A percentile compares a stretch with the other conserved stretches of the same genome.
Conservation (phyloP, 2,329 filamentous ascomycete genomes). For the Aspergillus tanneri region DNA sequence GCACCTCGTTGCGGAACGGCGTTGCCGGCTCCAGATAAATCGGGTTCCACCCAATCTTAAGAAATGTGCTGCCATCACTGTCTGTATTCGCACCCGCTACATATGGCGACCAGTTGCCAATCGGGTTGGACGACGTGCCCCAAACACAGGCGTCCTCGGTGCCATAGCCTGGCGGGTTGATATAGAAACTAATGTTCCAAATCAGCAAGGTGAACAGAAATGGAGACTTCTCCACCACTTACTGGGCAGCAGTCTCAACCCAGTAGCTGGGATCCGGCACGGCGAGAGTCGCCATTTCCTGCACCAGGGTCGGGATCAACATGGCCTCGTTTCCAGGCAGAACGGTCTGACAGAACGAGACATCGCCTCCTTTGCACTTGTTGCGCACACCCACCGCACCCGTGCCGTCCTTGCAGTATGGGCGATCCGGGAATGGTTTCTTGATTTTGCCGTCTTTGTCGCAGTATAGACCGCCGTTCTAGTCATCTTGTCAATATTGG, state of each 20-base stretch:
- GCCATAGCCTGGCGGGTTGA: conserved; percentile 69
- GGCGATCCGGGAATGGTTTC: conserved; percentile 67
- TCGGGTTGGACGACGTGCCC: conserved; percentile 61
- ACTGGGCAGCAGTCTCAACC: conserved; percentile 72
- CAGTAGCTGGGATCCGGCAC: conserved; percentile 71
- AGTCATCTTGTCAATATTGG: conserved; percentile 21
- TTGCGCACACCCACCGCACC: conserved; percentile 66
- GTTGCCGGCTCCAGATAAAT: conserved; percentile 60
- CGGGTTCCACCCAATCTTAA: conserved; percentile 77
- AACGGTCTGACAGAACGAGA: conserved; percentile 78
- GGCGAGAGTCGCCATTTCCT: conserved; percentile 59
- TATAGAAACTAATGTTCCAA: conserved; percentile 67
- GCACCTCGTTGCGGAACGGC: conserved; percentile 57
- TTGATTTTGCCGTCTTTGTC: conserved; percentile 63
- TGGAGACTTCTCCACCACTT: conserved; percentile 41
- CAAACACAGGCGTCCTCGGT: conserved; percentile 66
- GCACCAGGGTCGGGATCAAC: conserved; percentile 73
- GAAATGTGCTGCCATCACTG: conserved; percentile 62
- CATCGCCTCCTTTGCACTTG: conserved; percentile 55
- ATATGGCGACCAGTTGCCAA: conserved; percentile 76
- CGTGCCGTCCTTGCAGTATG: conserved; percentile 69
- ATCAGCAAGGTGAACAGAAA: neutral
- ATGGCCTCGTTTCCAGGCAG: conserved; percentile 78
- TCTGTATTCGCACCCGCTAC: conserved; percentile 74
- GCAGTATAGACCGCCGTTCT: conserved; percentile 75